Evolutionary conservation across 106 monocot species (phyloP).

Genomic region (Platanthera guangdongensis): DNA sequence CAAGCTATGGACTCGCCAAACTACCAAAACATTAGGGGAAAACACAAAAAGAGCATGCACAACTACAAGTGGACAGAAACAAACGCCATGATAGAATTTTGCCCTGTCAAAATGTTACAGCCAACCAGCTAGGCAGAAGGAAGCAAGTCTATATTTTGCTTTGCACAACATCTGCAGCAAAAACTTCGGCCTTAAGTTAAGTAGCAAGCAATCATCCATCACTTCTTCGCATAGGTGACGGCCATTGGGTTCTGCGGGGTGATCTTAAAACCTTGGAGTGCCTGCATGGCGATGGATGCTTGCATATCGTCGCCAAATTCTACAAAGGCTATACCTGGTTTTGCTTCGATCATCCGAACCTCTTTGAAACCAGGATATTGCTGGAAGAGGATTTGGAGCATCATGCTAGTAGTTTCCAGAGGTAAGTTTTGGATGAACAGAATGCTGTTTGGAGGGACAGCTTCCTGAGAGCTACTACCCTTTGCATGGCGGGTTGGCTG

Average conservation of each 20-base stretch:
- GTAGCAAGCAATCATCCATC: conserved; percentile 1
- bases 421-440: conserved; percentile 93
- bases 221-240: conserved; percentile 84
- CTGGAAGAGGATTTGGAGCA: conserved; percentile 91
- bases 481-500: conserved; percentile 40
- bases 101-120: too few relatives aligned
- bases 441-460: conserved; percentile 79
- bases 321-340: conserved; percentile 92
- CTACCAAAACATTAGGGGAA: too few relatives aligned
- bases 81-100: too few relatives aligned
- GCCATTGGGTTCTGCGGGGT: conserved; percentile 89
- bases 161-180: too few relatives aligned
- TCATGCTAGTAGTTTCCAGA: conserved; percentile 81
- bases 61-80: too few relatives aligned
- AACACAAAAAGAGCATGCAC: too few relatives aligned
- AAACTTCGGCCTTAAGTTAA: too few relatives aligned
- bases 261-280: conserved; percentile 92
- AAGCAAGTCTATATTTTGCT: too few relatives aligned
- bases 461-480: conserved; percentile 31
- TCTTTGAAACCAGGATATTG: conserved; percentile 94
- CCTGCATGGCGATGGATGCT: conserved; percentile 79
- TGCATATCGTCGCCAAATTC: conserved; percentile 82
- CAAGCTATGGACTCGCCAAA: too few relatives aligned
- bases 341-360: conserved; percentile 86
- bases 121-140: too few relatives aligned